Evolutionary conservation across 192 early-diverging fungal genomes (phyloP).

Genomic region (Coemansia sp.): DNA sequence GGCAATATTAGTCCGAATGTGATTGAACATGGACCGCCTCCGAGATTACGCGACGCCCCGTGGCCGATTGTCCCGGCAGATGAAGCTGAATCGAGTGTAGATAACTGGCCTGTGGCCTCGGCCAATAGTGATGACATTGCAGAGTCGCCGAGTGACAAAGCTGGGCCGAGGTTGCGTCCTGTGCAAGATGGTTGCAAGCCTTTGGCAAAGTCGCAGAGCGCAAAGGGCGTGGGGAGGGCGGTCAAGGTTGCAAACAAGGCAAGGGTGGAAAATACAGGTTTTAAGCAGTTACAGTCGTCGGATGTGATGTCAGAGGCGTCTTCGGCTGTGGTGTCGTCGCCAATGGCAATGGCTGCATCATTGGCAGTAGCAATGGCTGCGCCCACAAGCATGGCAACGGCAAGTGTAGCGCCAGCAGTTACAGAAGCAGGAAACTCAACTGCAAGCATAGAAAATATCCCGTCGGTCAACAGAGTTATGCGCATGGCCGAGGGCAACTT

Average conservation of each 20-base stretch:
- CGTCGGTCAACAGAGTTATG: slow-evolving; percentile 7
- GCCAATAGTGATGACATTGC: background rate
- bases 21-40: background rate
- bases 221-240: background rate
- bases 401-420: background rate
- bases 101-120: background rate
- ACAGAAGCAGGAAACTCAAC: no score
- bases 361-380: background rate
- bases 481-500: slow-evolving; percentile 8
- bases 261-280: background rate
- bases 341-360: background rate
- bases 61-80: background rate
- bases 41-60: background rate
- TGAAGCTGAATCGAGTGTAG: background rate
- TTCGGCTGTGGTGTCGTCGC: background rate
- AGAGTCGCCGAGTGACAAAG: background rate
- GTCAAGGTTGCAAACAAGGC: background rate
- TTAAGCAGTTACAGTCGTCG: no score
- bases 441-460: no score
- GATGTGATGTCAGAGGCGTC: no score
- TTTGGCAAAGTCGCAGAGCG: background rate
- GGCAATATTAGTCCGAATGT: background rate
- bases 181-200: background rate
- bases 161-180: background rate
- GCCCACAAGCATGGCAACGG: no score